A percentile compares a stretch with the other conserved stretches of the same genome.
Evolutionary conservation across 257 asterid genomes (phyloP).

Genomic region (Nicotiana paniculata): DNA sequence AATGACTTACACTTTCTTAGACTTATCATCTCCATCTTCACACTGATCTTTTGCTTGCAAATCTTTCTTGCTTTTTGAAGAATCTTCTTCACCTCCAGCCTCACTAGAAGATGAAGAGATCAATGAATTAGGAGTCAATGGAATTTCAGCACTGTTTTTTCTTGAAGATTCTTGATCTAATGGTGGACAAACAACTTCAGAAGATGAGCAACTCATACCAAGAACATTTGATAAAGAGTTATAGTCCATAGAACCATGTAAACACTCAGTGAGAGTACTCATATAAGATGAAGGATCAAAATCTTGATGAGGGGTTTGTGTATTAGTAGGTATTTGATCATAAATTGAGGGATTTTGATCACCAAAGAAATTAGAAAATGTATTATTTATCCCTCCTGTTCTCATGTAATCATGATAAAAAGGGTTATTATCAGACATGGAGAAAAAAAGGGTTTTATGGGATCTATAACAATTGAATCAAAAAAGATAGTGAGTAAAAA

Average conservation of each 20-base stretch:
- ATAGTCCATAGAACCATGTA: slow-evolving; percentile 47
- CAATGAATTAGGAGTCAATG: slow-evolving; percentile 37
- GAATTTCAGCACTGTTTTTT: slow-evolving; percentile 20
- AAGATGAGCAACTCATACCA: slow-evolving; percentile 26
- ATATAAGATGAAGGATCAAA: slow-evolving; percentile 29
- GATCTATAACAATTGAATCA: slow-evolving; percentile 2
- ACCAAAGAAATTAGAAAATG: slow-evolving; percentile 36
- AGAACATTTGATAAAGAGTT: slow-evolving; percentile 39
- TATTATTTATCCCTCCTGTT: neutral
- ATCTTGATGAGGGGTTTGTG: slow-evolving; percentile 24
- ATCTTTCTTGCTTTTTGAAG: slow-evolving; percentile 42
- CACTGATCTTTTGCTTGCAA: slow-evolving; percentile 17
- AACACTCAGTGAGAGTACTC: slow-evolving; percentile 37
- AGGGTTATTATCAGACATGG: slow-evolving; percentile 41
- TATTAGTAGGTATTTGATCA: slow-evolving; percentile 14
- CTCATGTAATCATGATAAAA: slow-evolving; percentile 33
- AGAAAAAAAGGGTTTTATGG: neutral
- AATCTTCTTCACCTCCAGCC: slow-evolving; percentile 53
- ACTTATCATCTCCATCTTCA: slow-evolving; percentile 47
- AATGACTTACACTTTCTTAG: slow-evolving; percentile 53
- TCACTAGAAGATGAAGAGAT: slow-evolving; percentile 54
- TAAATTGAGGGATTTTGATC: slow-evolving; percentile 23
- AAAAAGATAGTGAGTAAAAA: neutral
- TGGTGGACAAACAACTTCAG: slow-evolving; percentile 18
- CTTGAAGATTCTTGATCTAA: slow-evolving; percentile 14